These are phyloP conservation scores for Kalmanozyma brasiliensis DNA, from an alignment of 1,284 basidiomycete species.

Conservation along the genomic window DNA sequence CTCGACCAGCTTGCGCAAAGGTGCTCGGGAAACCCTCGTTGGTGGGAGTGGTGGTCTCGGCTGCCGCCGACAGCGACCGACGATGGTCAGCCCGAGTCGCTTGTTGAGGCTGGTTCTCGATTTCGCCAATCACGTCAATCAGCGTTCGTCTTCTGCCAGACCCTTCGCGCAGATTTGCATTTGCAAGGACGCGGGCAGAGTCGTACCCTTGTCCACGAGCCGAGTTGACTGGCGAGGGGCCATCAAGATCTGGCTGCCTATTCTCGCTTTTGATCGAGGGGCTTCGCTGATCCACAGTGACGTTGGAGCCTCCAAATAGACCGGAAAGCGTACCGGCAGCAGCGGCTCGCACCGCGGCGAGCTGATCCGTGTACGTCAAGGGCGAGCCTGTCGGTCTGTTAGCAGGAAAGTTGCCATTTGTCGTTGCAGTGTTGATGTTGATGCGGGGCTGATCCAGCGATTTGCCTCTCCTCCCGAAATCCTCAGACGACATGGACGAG, in stretches of 20 bases:
- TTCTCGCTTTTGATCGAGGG: slow-evolving; percentile 5
- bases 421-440: slow-evolving; percentile 9
- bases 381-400: slow-evolving; percentile 26
- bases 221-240: slow-evolving; percentile 29
- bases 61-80: slow-evolving; percentile 27
- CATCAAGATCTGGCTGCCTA: slow-evolving; percentile 12
- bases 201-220: slow-evolving; percentile 41
- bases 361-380: slow-evolving; percentile 35
- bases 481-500: slow-evolving; percentile 16
- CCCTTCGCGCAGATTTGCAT: slow-evolving; percentile 14
- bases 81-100: slow-evolving; percentile 20
- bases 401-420: slow-evolving; percentile 24
- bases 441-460: slow-evolving; percentile 28
- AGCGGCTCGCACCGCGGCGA: slow-evolving; percentile 39
- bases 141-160: slow-evolving; percentile 26
- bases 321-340: slow-evolving; percentile 38
- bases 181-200: slow-evolving; percentile 37
- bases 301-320: slow-evolving; percentile 31
- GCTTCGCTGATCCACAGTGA: slow-evolving; percentile 26
- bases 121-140: slow-evolving; percentile 46
- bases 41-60: slow-evolving; percentile 12
- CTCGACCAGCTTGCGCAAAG: slow-evolving; percentile 7
- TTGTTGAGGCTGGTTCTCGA: slow-evolving; percentile 23
- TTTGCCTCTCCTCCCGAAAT: slow-evolving; percentile 12
- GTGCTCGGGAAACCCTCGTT: slow-evolving; percentile 17